A percentile compares a stretch with the other conserved stretches of the same genome.
phyloP scores from a whole-genome alignment of 495 filamentous ascomycete genomes.

The Aspergillus taichungensis region DNA sequence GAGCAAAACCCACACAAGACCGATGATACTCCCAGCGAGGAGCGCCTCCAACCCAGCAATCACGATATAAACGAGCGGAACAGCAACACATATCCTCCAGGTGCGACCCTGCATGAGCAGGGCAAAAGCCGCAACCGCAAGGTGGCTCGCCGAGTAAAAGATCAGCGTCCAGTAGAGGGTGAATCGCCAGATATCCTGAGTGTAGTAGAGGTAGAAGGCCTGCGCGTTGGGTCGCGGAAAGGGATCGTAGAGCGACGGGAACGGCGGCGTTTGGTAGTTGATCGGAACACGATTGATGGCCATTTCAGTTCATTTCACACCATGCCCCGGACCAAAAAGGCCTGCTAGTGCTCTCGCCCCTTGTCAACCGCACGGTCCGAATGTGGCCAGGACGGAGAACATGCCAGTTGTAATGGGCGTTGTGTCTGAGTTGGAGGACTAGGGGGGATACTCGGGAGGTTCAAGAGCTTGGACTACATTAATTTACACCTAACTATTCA shows the following conservation, averaged over 20 bases:
- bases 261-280: slow-evolving; percentile 63
- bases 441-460: too few species aligned
- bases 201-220: slow-evolving; percentile 65
- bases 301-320: slow-evolving; percentile 14
- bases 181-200: slow-evolving; percentile 80
- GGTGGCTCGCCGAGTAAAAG: slow-evolving; percentile 35
- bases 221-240: slow-evolving; percentile 42
- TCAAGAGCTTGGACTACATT: background rate
- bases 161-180: slow-evolving; percentile 79
- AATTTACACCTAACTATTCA: background rate
- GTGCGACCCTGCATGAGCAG: slow-evolving; percentile 58
- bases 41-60: slow-evolving; percentile 75
- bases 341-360: too few species aligned
- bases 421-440: too few species aligned
- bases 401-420: slow-evolving; percentile 1
- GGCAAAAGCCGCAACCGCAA: slow-evolving; percentile 58
- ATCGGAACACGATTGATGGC: slow-evolving; percentile 46
- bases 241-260: slow-evolving; percentile 85
- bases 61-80: slow-evolving; percentile 65
- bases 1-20: slow-evolving; percentile 61
- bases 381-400: background rate
- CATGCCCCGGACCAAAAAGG: too few species aligned
- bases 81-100: slow-evolving; percentile 68
- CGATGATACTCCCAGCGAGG: slow-evolving; percentile 81
- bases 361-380: slow-evolving; percentile 3